These are phyloP conservation scores for Syncephalastrum sp. DNA, from an alignment of 371 early-diverging fungal species.

Conservation along the genomic window DNA sequence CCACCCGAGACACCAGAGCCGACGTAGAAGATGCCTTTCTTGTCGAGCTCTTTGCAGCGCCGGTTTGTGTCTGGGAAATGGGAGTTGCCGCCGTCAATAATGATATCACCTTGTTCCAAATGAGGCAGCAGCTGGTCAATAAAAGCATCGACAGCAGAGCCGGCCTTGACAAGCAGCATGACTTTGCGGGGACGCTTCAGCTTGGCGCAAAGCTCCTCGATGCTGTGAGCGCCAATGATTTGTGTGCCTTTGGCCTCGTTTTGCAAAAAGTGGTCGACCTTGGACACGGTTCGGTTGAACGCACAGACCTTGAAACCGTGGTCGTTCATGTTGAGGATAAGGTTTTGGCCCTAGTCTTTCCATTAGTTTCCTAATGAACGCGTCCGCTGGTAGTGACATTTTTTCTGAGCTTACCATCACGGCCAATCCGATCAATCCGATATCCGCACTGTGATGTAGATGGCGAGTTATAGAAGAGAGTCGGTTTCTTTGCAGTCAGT, in stretches of 20 bases:
- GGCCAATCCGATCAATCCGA: conserved; percentile 99
- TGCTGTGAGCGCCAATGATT: conserved; percentile 89
- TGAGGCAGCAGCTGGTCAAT: conserved; percentile 84
- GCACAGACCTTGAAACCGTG: conserved; percentile 93
- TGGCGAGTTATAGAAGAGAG: not conserved
- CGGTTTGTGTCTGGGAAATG: conserved; percentile 98
- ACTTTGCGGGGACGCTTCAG: conserved; percentile 95
- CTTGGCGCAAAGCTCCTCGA: conserved; percentile 90
- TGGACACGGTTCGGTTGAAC: conserved; percentile 96
- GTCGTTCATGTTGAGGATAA: conserved; percentile 98
- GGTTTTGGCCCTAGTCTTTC: conserved; percentile 88
- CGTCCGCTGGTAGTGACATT: not conserved
- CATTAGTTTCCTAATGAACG: not conserved
- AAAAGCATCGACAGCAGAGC: conserved; percentile 93
- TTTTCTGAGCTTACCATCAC: conserved; percentile 85
- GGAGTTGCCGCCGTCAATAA: conserved; percentile 99
- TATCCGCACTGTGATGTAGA: conserved; percentile 81
- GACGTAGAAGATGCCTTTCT: conserved; percentile 90
- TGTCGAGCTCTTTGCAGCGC: conserved; percentile 82
- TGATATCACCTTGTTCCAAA: conserved; percentile 92
- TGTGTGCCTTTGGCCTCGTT: conserved; percentile 97
- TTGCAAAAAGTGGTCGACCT: conserved; percentile 92
- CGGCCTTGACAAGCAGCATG: conserved; percentile 98
- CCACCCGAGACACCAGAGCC: conserved; percentile 99
- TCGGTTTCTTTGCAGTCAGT: not conserved